Evolutionary conservation across 2,329 filamentous ascomycete species (phyloP).

Genomic region (Aspergillus novoparasiticus): DNA sequence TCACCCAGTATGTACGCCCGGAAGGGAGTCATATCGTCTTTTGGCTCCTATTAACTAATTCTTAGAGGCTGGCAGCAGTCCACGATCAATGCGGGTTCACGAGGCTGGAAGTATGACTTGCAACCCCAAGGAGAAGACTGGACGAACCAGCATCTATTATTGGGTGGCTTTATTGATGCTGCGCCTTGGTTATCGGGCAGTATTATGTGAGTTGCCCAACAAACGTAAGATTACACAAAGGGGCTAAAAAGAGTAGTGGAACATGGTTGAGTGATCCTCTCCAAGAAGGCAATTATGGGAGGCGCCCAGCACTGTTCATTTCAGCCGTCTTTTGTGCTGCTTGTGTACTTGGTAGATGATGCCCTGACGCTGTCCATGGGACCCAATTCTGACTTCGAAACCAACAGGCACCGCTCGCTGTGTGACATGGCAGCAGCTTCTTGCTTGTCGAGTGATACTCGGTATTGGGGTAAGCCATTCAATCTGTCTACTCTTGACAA

Average conservation of each 20-base stretch:
- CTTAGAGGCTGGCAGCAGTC: conserved; percentile 29
- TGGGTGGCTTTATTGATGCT: conserved; percentile 18
- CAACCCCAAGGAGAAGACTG: neutral
- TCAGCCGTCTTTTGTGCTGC: conserved; percentile 34
- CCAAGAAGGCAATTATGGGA: conserved; percentile 20
- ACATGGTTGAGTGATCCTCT: conserved; percentile 27
- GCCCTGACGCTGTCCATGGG: no score
- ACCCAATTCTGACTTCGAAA: neutral
- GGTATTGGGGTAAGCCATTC: conserved; percentile 27
- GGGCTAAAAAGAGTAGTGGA: conserved; percentile 11
- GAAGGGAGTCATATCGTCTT: neutral
- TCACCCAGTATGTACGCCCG: conserved; percentile 22
- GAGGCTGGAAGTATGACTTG: conserved; percentile 8
- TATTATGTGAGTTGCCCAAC: conserved; percentile 15
- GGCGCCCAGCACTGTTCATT: conserved; percentile 43
- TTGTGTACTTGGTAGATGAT: conserved; percentile 12
- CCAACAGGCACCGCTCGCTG: conserved; percentile 22
- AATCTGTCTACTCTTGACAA: neutral
- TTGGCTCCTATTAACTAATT: neutral
- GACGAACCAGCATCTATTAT: neutral
- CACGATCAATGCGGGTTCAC: conserved; percentile 22
- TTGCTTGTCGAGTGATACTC: conserved; percentile 31
- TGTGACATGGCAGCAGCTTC: conserved; percentile 28
- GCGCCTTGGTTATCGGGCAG: conserved; percentile 22
- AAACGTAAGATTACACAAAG: neutral